phyloP scores from a whole-genome alignment of 305 asterid species.

The Fraxinus platypoda region DNA sequence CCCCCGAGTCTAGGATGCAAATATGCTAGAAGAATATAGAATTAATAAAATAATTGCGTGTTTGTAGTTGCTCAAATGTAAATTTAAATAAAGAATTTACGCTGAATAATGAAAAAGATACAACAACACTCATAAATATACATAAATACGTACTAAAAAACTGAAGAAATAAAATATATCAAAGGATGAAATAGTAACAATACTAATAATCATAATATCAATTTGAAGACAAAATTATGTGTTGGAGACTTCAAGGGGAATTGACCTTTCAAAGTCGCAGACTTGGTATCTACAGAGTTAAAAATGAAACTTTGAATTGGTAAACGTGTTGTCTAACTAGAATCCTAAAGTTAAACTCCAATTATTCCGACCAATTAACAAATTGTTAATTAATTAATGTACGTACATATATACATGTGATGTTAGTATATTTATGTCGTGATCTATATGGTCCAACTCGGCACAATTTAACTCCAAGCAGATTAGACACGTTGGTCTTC shows the following conservation, averaged over 20 bases:
- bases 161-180: background rate
- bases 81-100: background rate
- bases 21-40: background rate
- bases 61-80: background rate
- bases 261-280: slow-evolving; percentile 15
- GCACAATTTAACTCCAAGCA: background rate
- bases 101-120: background rate
- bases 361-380: background rate
- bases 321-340: slow-evolving; percentile 15
- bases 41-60: background rate
- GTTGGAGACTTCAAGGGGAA: background rate
- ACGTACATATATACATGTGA: background rate
- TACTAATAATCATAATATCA: background rate
- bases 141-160: background rate
- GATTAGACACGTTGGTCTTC: background rate
- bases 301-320: slow-evolving; percentile 19
- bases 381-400: background rate
- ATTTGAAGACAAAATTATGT: background rate
- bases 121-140: background rate
- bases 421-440: slow-evolving; percentile 10
- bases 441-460: background rate
- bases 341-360: slow-evolving; percentile 19
- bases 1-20: background rate
- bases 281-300: slow-evolving; percentile 3
- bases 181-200: background rate